Percentiles rank a stretch among this genome's conserved stretches.
Evolutionary conservation across 306 rosid species (phyloP).

Genomic region (Cicer yamashitae): DNA sequence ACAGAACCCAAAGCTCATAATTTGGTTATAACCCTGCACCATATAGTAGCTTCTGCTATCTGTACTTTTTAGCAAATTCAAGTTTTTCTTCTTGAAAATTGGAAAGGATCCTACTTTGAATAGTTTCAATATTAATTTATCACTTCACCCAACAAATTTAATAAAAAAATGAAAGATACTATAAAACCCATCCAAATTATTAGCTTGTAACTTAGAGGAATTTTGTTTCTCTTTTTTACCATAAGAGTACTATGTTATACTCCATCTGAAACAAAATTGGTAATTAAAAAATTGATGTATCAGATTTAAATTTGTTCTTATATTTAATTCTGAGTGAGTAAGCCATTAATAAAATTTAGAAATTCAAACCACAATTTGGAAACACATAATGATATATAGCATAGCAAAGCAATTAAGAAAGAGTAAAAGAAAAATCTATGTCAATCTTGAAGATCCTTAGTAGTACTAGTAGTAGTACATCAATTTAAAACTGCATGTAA

Average conservation of each 20-base stretch:
- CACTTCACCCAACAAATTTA: not conserved
- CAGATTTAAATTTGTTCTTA: no score
- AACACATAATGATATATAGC: not conserved
- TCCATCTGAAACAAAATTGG: no score
- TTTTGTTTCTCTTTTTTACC: not conserved
- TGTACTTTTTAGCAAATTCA: constrained; percentile 16
- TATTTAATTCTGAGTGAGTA: no score
- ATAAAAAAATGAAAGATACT: not conserved
- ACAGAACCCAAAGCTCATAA: constrained; percentile 17
- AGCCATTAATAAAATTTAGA: not conserved
- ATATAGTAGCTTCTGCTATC: constrained; percentile 18
- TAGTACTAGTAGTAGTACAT: not conserved
- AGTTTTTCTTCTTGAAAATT: constrained; percentile 29
- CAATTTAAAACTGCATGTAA: constrained; percentile 11
- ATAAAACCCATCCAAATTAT: constrained; percentile 2
- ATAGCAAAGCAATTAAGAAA: constrained; percentile 20
- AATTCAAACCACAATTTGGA: constrained; percentile 23
- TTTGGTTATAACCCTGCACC: constrained; percentile 22
- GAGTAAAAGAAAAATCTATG: constrained; percentile 28
- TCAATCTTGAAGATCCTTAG: constrained; percentile 11
- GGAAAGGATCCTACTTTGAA: constrained; percentile 24
- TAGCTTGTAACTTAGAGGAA: not conserved
- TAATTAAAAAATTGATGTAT: no score
- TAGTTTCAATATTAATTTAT: constrained; percentile 6
- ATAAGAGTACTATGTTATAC: no score